Conservation (phyloP, 306 rosid species). For the Glycine tomentella region DNA sequence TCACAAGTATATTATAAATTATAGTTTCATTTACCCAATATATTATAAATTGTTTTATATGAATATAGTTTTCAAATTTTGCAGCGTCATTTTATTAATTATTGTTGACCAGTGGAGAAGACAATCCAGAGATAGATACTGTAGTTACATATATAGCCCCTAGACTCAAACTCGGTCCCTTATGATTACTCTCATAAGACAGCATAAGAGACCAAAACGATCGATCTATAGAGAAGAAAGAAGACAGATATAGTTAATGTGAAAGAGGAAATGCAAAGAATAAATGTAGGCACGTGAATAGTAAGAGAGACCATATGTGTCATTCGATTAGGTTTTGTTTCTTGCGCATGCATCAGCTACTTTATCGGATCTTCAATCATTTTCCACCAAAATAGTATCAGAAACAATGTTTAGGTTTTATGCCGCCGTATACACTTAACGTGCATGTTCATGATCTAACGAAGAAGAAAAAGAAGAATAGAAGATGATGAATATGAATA, state of each 20-base stretch:
- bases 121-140: background rate
- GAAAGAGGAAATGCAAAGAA: background rate
- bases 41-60: no score
- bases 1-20: no score
- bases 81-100: background rate
- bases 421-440: background rate
- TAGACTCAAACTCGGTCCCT: no score
- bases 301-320: background rate
- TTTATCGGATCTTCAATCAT: conserved; percentile 43
- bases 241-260: background rate
- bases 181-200: no score
- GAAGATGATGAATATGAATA: conserved; percentile 27
- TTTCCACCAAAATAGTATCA: background rate
- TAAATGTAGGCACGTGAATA: conserved; percentile 44
- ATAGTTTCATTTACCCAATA: no score
- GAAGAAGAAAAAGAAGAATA: background rate
- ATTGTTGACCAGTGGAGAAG: background rate
- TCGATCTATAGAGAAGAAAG: no score
- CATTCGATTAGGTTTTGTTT: background rate
- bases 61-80: background rate
- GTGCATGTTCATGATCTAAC: conserved; percentile 1
- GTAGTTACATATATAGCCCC: no score
- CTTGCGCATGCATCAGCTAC: conserved; percentile 23
- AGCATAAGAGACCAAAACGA: no score
- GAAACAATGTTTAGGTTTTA: background rate